These are phyloP conservation scores for Fraxinus pennsylvanica DNA, from an alignment of 257 asterid species.

Conservation along the genomic window DNA sequence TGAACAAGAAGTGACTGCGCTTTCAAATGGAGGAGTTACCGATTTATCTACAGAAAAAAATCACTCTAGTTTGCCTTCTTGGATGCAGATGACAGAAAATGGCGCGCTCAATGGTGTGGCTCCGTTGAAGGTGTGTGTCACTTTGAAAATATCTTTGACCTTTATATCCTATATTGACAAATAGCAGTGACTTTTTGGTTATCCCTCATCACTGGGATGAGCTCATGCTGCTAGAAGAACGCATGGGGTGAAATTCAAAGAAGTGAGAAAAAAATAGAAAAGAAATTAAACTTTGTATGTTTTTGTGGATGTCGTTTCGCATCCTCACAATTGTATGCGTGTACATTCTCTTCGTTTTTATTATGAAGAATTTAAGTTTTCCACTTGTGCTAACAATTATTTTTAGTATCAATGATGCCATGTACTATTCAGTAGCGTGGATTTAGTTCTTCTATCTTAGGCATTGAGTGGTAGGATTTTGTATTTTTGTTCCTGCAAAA, in stretches of 20 bases:
- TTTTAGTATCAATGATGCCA: neutral
- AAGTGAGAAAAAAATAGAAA: neutral
- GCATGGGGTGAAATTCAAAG: neutral
- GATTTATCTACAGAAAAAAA: constrained; percentile 37
- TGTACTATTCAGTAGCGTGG: neutral
- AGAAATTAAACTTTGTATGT: neutral
- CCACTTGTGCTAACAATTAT: no score
- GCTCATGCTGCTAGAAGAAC: neutral
- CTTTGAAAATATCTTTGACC: neutral
- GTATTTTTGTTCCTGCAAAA: neutral
- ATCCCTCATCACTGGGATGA: neutral
- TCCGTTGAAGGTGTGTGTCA: constrained; percentile 53
- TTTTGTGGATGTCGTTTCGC: neutral
- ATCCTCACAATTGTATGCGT: neutral
- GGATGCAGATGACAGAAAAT: constrained; percentile 50
- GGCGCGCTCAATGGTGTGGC: constrained; percentile 25
- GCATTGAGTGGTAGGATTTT: neutral
- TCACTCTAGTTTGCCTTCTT: constrained; percentile 52
- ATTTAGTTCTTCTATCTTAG: neutral
- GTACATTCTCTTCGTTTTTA: neutral
- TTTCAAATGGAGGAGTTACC: constrained; percentile 37
- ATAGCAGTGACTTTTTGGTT: no score
- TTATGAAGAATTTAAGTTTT: no score
- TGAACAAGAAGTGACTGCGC: constrained; percentile 55
- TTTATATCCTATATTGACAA: no score